Evolutionary conservation across 495 filamentous ascomycete genomes (phyloP), one percentile per base, ranked within the genome.

Genomic region (Neurospora tetrasperma): DNA sequence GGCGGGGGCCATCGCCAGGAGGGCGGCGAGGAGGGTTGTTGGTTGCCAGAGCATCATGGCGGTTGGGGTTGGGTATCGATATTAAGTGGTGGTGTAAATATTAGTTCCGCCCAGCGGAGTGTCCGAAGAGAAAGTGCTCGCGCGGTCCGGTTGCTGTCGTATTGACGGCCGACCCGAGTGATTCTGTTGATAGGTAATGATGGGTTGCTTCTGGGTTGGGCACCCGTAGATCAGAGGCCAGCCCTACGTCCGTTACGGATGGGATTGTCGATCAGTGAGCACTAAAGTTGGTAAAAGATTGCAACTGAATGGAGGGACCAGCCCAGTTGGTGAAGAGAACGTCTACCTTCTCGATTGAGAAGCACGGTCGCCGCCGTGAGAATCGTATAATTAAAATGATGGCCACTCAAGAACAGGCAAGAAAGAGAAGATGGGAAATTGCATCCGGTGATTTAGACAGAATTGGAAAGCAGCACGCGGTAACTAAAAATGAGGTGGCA

Each of bases 31-130:
- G 40, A 80, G 70, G 20, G 73, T 74, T 41, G 66, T 75, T 71
- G 54, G 27, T 35, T 79, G 77, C 78, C 79, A 81, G 69, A 76
- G 66, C 78, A 81, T 80, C 8, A 42, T 78, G 69, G 69, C 62
- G 54, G 43, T 48, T 74, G 23, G 23, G 23, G 23, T 23, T 23
- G 31, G 73, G 74, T 74, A 40, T 23, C 73, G 71, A 44, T 62
- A 73, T 76, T 76, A 78, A 69, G 41, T 31, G 46, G 46, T 44
- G 46, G 5, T 69, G 69, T 31, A 31, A 66, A 9, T 35, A 66
- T 66, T 66, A 35, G 14, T 66, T 38, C 54, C 54, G 54, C 54
- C 54, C 54, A 66, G 54, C 54, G 27, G 54, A 66, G 31, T 62
- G 54, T 31, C 35, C 54, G 54, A 62, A 62, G 27, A 31, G 54